Conservation (phyloP, 495 filamentous ascomycete species). For the Rusavskia elegans region DNA sequence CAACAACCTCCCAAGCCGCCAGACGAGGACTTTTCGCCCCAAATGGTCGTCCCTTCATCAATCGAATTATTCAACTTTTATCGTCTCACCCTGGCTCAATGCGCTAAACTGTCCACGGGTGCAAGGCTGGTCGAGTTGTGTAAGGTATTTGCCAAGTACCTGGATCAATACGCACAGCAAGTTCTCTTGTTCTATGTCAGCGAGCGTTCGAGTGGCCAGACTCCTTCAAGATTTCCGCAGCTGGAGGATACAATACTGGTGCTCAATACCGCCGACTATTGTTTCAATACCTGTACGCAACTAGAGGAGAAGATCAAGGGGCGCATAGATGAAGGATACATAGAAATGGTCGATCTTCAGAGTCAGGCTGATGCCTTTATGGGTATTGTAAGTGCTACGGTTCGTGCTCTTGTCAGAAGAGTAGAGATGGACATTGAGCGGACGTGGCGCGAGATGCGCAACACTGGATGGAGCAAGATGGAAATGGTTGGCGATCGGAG, state of each 20-base stretch:
- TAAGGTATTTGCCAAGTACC: constrained; percentile 74
- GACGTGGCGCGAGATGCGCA: constrained; percentile 93
- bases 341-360: constrained; percentile 66
- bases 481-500: constrained; percentile 93
- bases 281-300: constrained; percentile 81
- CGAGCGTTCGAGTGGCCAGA: constrained; percentile 31
- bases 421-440: constrained; percentile 71
- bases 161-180: constrained; percentile 91
- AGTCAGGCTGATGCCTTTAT: constrained; percentile 90
- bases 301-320: constrained; percentile 89
- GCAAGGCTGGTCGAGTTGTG: constrained; percentile 73
- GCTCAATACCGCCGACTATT: constrained; percentile 94
- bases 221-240: constrained; percentile 37
- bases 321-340: constrained; percentile 64
- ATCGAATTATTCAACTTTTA: constrained; percentile 97
- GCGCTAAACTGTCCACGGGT: constrained; percentile 87
- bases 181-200: constrained; percentile 71
- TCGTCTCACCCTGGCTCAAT: constrained; percentile 77
- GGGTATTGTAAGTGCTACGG: constrained; percentile 79
- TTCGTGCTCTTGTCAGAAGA: constrained; percentile 66
- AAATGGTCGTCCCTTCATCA: constrained; percentile 81
- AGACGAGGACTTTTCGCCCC: constrained; percentile 84
- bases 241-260: constrained; percentile 70
- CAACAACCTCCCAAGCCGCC: constrained; percentile 61
- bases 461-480: constrained; percentile 87